Evolutionary conservation across 371 early-diverging fungal genomes (phyloP).

Genomic region (Actinomortierella ambigua): DNA sequence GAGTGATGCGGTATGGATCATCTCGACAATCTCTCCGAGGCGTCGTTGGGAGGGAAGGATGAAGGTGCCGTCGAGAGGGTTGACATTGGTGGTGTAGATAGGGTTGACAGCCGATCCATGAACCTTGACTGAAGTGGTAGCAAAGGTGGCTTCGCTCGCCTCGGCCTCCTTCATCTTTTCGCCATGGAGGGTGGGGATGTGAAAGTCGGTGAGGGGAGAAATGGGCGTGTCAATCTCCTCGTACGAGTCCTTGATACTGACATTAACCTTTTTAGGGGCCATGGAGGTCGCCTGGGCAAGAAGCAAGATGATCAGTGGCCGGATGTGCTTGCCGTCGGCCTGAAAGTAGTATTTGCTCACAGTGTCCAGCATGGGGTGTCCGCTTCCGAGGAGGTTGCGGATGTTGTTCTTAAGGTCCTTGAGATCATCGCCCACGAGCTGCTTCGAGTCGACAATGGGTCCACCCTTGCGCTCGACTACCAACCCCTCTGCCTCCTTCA

Average conservation of each 20-base stretch:
- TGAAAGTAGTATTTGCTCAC: conserved; percentile 91
- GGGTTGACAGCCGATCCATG: conserved; percentile 51
- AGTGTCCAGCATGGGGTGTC: conserved; percentile 86
- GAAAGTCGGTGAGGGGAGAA: conserved; percentile 37
- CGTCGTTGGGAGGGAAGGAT: conserved; percentile 90
- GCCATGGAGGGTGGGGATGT: conserved; percentile 25
- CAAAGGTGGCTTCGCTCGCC: conserved; percentile 3
- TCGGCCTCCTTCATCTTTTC: conserved; percentile 2
- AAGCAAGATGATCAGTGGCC: conserved; percentile 90
- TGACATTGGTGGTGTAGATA: conserved; percentile 47
- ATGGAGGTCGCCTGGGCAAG: conserved; percentile 86
- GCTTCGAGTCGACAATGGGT: conserved; percentile 58
- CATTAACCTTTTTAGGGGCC: conserved; percentile 54
- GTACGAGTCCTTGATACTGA: conserved; percentile 46
- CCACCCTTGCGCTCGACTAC: conserved; percentile 50
- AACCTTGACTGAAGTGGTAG: not conserved
- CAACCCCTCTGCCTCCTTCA: conserved; percentile 55
- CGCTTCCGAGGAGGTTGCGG: conserved; percentile 78
- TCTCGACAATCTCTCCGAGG: conserved; percentile 94
- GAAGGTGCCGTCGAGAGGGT: conserved; percentile 33
- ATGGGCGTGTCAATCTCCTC: conserved; percentile 59
- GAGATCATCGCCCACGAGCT: conserved; percentile 79
- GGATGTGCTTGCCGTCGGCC: conserved; percentile 89
- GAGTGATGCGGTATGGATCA: conserved; percentile 96
- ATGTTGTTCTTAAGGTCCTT: conserved; percentile 87